Evolutionary conservation across 1,139 yeast species (phyloP), one percentile per base, ranked within the genome.

Genomic region (Saccharomyces hybrid): DNA sequence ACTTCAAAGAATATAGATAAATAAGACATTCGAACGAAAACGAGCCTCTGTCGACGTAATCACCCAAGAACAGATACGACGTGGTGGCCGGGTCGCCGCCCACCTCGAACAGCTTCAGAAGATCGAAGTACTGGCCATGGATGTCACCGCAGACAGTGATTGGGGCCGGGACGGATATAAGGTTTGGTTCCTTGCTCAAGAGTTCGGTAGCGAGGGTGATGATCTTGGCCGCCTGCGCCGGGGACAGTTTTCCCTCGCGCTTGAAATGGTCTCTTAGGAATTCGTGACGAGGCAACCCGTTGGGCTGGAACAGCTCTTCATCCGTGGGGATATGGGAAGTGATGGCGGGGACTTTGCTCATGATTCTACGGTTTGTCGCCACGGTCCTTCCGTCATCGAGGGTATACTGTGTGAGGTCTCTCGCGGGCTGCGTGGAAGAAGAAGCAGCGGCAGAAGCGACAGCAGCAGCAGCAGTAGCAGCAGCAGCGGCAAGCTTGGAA

Each of bases 101-200:
- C 27, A 91, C 96, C 68, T 93, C 98, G 69, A 93, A 89, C 52
- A 93, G 73, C 71, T 91, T 91, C 82, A 91, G 79, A 63, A 93
- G 77, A 71, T 93, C 99, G 67, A 81, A 93, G 71, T 82, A 89
- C 70, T 93, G 99, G 7, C 99, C 99, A 70, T 93, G 99, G 28
- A 93, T 80, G 70, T 93, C 99, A 53, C 99, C 98, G 74, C 98
- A 91, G 1, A 93, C 90, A 1, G 97, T 91, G 4, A 93, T 89
- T 0, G 99, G 99, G 0, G 97, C 96, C 2, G 91, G 91, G 1
- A 93, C 87, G 31, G 79, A 79, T 55, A 93, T 74, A 63, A 93
- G 70, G 62, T 88, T 93, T 3, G 96, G 95, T 66, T 93, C 98
- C 50, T 73, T 69, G 34, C 78, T 70, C 59, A 93, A 75, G n/a